Percentiles rank a stretch among this genome's conserved stretches.
Evolutionary conservation across 805 yeast genomes (phyloP).

Genomic region (Sugiyamaella mastotermitis): DNA sequence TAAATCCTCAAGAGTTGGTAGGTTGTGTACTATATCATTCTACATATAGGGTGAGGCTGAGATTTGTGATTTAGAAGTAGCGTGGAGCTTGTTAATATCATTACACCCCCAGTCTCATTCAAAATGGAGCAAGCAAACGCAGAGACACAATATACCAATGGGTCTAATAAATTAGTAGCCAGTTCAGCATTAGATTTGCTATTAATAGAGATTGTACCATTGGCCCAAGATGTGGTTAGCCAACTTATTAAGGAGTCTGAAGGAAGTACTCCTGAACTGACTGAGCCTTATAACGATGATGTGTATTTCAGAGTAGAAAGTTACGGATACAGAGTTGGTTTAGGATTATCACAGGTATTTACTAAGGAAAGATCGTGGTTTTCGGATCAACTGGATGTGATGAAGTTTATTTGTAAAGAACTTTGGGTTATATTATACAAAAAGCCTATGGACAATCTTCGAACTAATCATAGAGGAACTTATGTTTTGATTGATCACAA

Average conservation of each 20-base stretch:
- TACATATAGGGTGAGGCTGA: no score
- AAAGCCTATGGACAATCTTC: constrained; percentile 84
- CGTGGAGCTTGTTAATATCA: no score
- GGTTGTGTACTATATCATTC: no score
- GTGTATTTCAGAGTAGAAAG: constrained; percentile 56
- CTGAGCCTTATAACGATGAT: constrained; percentile 27
- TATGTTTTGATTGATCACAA: constrained; percentile 69
- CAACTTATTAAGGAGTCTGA: constrained; percentile 27
- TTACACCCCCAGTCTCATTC: no score
- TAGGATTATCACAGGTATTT: constrained; percentile 45
- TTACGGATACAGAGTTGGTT: constrained; percentile 68
- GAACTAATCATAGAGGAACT: constrained; percentile 87
- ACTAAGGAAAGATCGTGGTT: constrained; percentile 40
- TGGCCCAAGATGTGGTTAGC: constrained; percentile 57
- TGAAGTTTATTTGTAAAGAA: constrained; percentile 90
- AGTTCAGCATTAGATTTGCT: constrained; percentile 47
- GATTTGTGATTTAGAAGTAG: no score
- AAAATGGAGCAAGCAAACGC: no score
- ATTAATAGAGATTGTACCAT: constrained; percentile 71
- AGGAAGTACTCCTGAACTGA: no score
- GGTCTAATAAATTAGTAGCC: constrained; percentile 20
- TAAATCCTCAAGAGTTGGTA: no score
- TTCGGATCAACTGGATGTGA: constrained; percentile 66
- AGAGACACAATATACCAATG: constrained; percentile 4
- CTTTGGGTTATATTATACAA: constrained; percentile 77